Conservation (phyloP, 208 protist species). For the Leishmania braziliensis region DNA sequence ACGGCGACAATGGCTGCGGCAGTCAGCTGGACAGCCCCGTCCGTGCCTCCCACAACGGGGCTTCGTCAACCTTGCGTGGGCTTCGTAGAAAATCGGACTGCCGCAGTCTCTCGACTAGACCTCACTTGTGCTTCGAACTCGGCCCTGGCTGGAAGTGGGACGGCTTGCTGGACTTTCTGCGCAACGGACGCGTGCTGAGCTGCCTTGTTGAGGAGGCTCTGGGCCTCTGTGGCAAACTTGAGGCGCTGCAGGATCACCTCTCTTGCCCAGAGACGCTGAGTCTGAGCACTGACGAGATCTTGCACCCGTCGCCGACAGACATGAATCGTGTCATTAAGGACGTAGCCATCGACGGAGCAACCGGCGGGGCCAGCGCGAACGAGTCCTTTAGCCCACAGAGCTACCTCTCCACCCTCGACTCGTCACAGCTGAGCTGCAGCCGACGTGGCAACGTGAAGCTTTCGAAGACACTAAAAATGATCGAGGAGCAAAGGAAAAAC, state of each 20-base stretch:
- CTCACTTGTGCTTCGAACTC: conserved; percentile 32
- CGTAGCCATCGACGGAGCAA: background rate
- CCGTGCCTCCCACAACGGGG: background rate
- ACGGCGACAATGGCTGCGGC: background rate
- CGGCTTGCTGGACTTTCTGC: conserved; percentile 45
- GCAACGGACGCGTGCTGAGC: conserved; percentile 44
- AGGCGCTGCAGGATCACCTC: conserved; percentile 21
- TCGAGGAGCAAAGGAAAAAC: conserved; percentile 37
- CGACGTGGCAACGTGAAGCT: conserved; percentile 12
- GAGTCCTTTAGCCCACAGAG: conserved; percentile 6
- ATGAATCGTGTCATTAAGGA: conserved; percentile 21
- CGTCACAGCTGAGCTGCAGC: conserved; percentile 14
- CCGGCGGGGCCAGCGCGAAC: too few species aligned
- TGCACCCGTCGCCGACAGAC: conserved; percentile 47
- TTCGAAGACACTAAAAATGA: conserved; percentile 25
- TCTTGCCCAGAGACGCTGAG: conserved; percentile 13
- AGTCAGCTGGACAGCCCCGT: conserved; percentile 4
- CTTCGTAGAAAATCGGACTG: conserved; percentile 6
- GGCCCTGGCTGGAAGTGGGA: conserved; percentile 36
- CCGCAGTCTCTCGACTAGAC: background rate
- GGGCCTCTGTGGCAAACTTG: conserved; percentile 30
- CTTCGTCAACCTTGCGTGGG: background rate
- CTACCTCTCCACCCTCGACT: conserved; percentile 21
- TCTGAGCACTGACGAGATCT: conserved; percentile 24
- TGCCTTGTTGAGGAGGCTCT: conserved; percentile 40